Evolutionary conservation across 345 rosid genomes (phyloP), one percentile per base, ranked within the genome.

Genomic region (Hirschfeldia incana): DNA sequence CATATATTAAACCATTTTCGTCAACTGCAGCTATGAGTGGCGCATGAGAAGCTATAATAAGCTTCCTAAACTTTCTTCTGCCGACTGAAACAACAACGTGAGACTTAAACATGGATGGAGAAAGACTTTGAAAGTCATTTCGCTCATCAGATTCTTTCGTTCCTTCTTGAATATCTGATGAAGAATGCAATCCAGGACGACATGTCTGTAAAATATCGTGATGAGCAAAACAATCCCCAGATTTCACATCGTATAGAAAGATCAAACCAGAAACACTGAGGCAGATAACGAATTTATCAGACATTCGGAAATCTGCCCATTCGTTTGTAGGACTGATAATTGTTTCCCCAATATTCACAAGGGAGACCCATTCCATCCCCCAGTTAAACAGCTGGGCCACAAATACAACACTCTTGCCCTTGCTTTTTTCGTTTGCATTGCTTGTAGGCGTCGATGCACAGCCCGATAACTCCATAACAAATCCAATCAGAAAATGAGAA

Each of bases 331-430:
- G 83, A 63, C 83, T 84, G 39, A 65, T 61, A 81, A 77, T 80
- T 70, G 80, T 67, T 76, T 87, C 88, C 65, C 72, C 81, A 64
- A 88, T 89, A 80, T 88, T 88, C 78, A 95, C 91, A 28, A 78
- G 78, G 70, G 96, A 95, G 79, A 87, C 87, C 97, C 97, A 95
- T 72, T 89, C 88, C 81, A 95, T 86, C 67, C 98, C 98, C 85
- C 76, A 77, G 78, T 75, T 71, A 74, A 82, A 77, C 79, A 93
- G 80, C 88, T 85, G 83, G 78, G 90, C 88, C 79, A 91, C 87
- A 78, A 90, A 79, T 69, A 94, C 37, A 77, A 90, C 17, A 78
- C 72, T 73, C 81, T 82, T 87, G 34, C 64, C 70, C 77, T 75
- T 72, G 59, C 63, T 85, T 72, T 65, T 81, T 76, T 81, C 82